These are phyloP conservation scores for Botrytis hyacinthi DNA, from an alignment of 2,329 filamentous ascomycete genomes.

Conservation along the genomic window DNA sequence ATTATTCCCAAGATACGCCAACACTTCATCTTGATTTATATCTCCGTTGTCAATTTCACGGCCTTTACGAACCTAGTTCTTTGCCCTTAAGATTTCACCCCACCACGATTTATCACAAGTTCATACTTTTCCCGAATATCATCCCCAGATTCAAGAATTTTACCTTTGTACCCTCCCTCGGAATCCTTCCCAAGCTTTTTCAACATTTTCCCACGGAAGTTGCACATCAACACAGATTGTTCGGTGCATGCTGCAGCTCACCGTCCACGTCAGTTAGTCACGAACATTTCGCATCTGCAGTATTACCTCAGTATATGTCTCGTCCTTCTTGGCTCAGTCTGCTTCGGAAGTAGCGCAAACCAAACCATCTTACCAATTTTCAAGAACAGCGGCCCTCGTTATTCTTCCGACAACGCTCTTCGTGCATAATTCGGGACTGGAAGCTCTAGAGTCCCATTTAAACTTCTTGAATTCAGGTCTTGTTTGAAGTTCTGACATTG, in stretches of 20 bases:
- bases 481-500: background rate
- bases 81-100: constrained; percentile 13
- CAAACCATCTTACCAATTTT: constrained; percentile 11
- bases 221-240: constrained; percentile 27
- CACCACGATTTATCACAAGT: constrained; percentile 5
- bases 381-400: constrained; percentile 8
- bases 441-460: constrained; percentile 8
- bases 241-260: constrained; percentile 31
- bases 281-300: constrained; percentile 34
- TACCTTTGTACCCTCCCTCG: constrained; percentile 13
- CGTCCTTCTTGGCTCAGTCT: constrained; percentile 30
- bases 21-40: constrained; percentile 14
- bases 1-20: constrained; percentile 15
- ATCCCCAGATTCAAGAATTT: constrained; percentile 17
- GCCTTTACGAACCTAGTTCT: background rate
- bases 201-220: constrained; percentile 25
- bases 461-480: background rate
- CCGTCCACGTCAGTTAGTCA: constrained; percentile 33
- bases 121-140: constrained; percentile 2
- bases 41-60: constrained; percentile 15
- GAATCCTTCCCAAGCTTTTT: constrained; percentile 9
- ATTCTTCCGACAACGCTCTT: constrained; percentile 18
- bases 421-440: constrained; percentile 7
- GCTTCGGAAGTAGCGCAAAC: constrained; percentile 29
- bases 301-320: constrained; percentile 35